Conservation (phyloP, 1,139 yeast genomes). For the Protomyces inouyei region DNA sequence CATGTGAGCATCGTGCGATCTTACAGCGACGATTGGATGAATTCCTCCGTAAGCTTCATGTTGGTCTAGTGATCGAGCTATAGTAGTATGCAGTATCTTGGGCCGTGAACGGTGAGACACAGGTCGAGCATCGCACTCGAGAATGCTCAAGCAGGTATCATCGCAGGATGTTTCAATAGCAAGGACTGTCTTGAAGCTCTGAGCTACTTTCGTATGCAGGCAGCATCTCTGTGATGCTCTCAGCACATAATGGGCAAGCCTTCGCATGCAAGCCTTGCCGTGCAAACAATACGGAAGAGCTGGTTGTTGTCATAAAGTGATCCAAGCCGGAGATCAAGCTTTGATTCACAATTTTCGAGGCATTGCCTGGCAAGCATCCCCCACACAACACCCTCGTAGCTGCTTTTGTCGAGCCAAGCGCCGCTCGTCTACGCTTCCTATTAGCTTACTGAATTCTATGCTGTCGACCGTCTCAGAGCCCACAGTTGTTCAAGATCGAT, state of each 20-base stretch:
- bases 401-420: no score
- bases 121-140: slow-evolving; percentile 43
- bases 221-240: background rate
- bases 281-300: no score
- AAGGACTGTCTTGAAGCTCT: slow-evolving; percentile 37
- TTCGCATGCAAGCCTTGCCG: background rate
- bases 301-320: no score
- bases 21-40: slow-evolving; percentile 78
- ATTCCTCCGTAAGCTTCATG: slow-evolving; percentile 74
- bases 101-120: slow-evolving; percentile 44
- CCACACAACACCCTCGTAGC: no score
- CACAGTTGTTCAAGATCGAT: no score
- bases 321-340: no score
- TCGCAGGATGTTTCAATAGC: slow-evolving; percentile 95
- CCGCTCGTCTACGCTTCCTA: no score
- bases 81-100: slow-evolving; percentile 51
- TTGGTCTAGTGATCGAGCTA: slow-evolving; percentile 49
- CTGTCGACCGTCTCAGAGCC: no score
- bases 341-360: no score
- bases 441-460: no score
- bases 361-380: no score
- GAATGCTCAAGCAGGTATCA: slow-evolving; percentile 80
- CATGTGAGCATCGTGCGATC: slow-evolving; percentile 63
- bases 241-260: background rate
- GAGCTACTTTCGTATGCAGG: background rate